Evolutionary conservation across 306 rosid genomes (phyloP).

Genomic region (Nissolia schottii): DNA sequence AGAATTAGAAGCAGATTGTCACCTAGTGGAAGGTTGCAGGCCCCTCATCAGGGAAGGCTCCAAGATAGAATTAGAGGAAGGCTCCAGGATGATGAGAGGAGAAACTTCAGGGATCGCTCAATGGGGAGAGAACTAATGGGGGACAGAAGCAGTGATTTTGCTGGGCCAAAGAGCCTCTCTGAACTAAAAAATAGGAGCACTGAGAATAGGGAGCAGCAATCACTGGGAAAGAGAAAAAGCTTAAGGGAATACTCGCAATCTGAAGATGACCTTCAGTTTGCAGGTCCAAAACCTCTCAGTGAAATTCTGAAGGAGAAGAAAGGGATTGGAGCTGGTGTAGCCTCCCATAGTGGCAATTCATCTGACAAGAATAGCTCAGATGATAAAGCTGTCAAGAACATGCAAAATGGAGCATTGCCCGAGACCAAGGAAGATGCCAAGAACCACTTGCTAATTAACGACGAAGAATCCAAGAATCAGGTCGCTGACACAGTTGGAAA

Average conservation of each 20-base stretch:
- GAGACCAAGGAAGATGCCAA: conserved; percentile 32
- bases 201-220: conserved; percentile 49
- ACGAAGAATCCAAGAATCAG: conserved; percentile 37
- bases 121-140: conserved; percentile 47
- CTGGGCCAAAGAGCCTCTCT: conserved; percentile 63
- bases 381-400: neutral
- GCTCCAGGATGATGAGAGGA: conserved; percentile 54
- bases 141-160: conserved; percentile 36
- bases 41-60: conserved; percentile 55
- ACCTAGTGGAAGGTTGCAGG: conserved; percentile 55
- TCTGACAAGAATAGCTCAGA: conserved; percentile 26
- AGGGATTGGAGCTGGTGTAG: conserved; percentile 41
- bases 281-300: conserved; percentile 91
- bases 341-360: conserved; percentile 36
- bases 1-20: conserved; percentile 53
- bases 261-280: conserved; percentile 58
- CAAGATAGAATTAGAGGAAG: conserved; percentile 76
- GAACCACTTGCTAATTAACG: conserved; percentile 7
- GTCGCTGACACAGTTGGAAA: conserved; percentile 32
- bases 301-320: conserved; percentile 88
- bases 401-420: conserved; percentile 18
- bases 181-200: conserved; percentile 50
- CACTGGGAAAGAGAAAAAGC: conserved; percentile 56
- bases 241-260: conserved; percentile 38
- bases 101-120: conserved; percentile 39